A percentile compares a stretch with the other conserved stretches of the same genome.
Evolutionary conservation across 495 filamentous ascomycete genomes (phyloP).

Genomic region (Penicillium soppii): DNA sequence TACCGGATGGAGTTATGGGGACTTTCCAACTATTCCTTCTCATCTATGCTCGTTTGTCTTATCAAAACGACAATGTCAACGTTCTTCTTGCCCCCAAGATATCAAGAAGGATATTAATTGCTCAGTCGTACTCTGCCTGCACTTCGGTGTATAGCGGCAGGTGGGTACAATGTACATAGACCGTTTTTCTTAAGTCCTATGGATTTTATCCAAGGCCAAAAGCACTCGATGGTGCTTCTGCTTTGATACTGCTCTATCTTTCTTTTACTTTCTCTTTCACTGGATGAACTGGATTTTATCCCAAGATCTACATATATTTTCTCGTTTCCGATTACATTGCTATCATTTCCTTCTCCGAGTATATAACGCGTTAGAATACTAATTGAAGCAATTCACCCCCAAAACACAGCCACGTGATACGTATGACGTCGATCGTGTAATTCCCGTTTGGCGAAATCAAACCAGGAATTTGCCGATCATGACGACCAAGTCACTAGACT

Average conservation of each 20-base stretch:
- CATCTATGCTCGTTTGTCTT: background rate
- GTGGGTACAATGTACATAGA: slow-evolving; percentile 20
- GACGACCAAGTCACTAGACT: slow-evolving; percentile 7
- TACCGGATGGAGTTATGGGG: slow-evolving; percentile 20
- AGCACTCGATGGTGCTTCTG: slow-evolving; percentile 7
- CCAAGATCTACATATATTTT: slow-evolving; percentile 10
- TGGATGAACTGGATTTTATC: background rate
- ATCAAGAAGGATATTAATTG: background rate
- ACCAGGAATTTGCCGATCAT: slow-evolving; percentile 12
- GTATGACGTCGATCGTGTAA: slow-evolving; percentile 14
- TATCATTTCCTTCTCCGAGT: too few relatives aligned
- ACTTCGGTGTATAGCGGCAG: slow-evolving; percentile 21
- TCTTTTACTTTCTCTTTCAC: slow-evolving; percentile 10
- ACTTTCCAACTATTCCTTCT: background rate
- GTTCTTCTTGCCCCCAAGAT: background rate
- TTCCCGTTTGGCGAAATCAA: background rate
- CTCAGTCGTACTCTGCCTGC: background rate
- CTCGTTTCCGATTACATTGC: too few relatives aligned
- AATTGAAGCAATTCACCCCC: too few relatives aligned
- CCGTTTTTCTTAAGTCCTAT: background rate
- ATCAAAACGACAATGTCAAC: background rate
- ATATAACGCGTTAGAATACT: too few relatives aligned
- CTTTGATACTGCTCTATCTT: background rate
- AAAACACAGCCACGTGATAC: slow-evolving; percentile 14
- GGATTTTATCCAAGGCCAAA: background rate